Base-by-base conservation (phyloP, 225 moss, liverwort and hornwort species). In the Pseudisothecium myosuroides region DNA sequence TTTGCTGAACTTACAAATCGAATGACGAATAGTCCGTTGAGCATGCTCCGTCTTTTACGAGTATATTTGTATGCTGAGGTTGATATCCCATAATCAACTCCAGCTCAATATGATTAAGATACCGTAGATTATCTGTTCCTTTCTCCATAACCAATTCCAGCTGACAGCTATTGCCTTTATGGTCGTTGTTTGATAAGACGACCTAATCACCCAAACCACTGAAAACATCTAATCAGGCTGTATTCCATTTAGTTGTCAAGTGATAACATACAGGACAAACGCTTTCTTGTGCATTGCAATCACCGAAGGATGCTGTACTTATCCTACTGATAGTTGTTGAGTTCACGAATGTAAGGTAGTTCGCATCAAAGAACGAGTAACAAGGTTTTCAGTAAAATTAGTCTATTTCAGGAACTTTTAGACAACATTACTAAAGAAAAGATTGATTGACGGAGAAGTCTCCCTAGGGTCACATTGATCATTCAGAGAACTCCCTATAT, bases 71-170 rank as follows among this genome's bases (percentile, higher is more conserved):
- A 86, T 97, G 94, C 45, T 95, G 94, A 89, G 92, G 94, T 77
- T 83, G 95, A 85, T 94, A 98, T 20, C 96, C 98, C 94, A 96
- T 89, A 24, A 94, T 92, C 86, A 90, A 76, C 88, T 98, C 98
- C 82, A 96, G 92, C 91, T 98, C 98, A 63, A 93, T 56, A 31
- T 95, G 95, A 87, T 87, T 97, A 50, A 98, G 89, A 82, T 94
- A 97, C 12, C 97, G 96, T 76, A 98, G 67, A 80, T 80, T 90
- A 56, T 94, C 93, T 19, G 94, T 93, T 62, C 69, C 91, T 89
- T 94, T 95, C 89, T 98, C 97, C 97, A 98, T 96, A 76, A 98
- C 98, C 72, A 95, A 87, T 89, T 96, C 96, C 63, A 98, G 90
- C 63, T 94, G 91, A 83, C 90, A 93, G 86, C 63, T 82, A 72